phyloP scores from a whole-genome alignment of 2,329 filamentous ascomycete genomes.

The Colletotrichum scovillei region DNA sequence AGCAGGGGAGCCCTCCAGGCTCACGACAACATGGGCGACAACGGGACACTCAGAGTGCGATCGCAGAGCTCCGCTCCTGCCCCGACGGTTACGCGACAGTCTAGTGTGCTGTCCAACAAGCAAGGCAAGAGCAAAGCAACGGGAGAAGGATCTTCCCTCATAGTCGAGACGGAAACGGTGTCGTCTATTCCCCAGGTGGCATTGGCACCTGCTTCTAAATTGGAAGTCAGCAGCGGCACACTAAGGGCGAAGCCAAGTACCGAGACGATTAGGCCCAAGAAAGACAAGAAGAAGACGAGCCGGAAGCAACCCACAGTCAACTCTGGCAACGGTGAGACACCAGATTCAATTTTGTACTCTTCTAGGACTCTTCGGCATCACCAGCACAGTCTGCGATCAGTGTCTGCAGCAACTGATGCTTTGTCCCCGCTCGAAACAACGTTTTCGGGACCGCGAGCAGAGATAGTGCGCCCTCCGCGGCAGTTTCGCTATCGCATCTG shows the following conservation, averaged over 20 bases:
- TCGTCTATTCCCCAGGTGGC: conserved; percentile 88
- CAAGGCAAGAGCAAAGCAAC: conserved; percentile 75
- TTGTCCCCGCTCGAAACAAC: conserved; percentile 48
- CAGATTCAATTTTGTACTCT: conserved; percentile 29
- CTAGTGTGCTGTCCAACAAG: conserved; percentile 71
- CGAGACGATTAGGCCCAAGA: conserved; percentile 96
- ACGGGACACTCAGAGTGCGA: conserved; percentile 62
- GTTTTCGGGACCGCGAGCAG: conserved; percentile 48
- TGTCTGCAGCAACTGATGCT: conserved; percentile 44
- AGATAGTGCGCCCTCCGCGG: conserved; percentile 42
- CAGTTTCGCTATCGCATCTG: conserved; percentile 28
- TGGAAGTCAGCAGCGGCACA: conserved; percentile 75
- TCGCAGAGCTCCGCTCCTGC: conserved; percentile 59
- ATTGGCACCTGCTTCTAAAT: conserved; percentile 73
- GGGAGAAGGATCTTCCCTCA: conserved; percentile 87
- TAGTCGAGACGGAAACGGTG: conserved; percentile 96
- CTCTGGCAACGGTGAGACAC: conserved; percentile 77
- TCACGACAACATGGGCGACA: conserved; percentile 72
- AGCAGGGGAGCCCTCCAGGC: conserved; percentile 58
- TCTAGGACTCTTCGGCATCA: conserved; percentile 47
- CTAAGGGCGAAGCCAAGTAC: conserved; percentile 88
- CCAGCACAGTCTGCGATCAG: conserved; percentile 52
- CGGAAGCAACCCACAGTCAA: conserved; percentile 81
- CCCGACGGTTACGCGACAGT: conserved; percentile 71
- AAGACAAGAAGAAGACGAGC: conserved; percentile 84